Percentiles rank a stretch among this genome's conserved stretches.
Evolutionary conservation across 768 basidiomycete species (phyloP).

Genomic region (Leccinum sublutescens): DNA sequence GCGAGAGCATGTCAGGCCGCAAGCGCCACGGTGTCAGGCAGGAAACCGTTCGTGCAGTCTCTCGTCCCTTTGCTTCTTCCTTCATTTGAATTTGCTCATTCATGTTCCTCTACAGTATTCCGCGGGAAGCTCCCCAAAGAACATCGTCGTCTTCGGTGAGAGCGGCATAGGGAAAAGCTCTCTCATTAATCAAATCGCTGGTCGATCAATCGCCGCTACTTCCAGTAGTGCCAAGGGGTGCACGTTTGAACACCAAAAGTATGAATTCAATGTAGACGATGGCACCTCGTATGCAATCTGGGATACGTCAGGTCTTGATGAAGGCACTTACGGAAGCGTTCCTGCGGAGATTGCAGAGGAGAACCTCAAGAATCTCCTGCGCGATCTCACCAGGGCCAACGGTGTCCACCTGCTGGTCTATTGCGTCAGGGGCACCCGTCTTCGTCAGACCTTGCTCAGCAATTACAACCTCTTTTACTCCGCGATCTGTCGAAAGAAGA

Average conservation of each 20-base stretch:
- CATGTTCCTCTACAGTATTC: constrained; percentile 6
- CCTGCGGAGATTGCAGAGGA: constrained; percentile 31
- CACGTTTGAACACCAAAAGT: constrained; percentile 32
- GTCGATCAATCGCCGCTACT: constrained; percentile 37
- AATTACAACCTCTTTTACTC: constrained; percentile 41
- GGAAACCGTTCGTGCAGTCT: constrained; percentile 9
- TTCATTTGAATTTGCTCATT: constrained; percentile 5
- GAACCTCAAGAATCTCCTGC: constrained; percentile 25
- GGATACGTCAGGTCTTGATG: constrained; percentile 42
- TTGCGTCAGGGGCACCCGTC: constrained; percentile 34
- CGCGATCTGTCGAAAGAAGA: constrained; percentile 35
- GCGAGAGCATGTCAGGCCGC: constrained; percentile 22
- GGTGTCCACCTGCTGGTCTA: constrained; percentile 33
- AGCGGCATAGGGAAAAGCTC: constrained; percentile 40
- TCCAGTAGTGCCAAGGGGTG: constrained; percentile 35
- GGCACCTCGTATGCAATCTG: constrained; percentile 27
- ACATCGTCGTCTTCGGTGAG: constrained; percentile 30
- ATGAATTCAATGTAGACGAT: constrained; percentile 28
- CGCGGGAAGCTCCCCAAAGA: constrained; percentile 15
- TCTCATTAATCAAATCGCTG: constrained; percentile 41
- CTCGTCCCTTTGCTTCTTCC: constrained; percentile 2
- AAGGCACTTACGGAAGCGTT: constrained; percentile 31
- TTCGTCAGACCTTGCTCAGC: constrained; percentile 24
- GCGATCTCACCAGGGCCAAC: constrained; percentile 24
- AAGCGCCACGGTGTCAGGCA: constrained; percentile 6